Evolutionary conservation across 805 yeast genomes (phyloP).

Genomic region (Metschnikowia baotianmanensis): DNA sequence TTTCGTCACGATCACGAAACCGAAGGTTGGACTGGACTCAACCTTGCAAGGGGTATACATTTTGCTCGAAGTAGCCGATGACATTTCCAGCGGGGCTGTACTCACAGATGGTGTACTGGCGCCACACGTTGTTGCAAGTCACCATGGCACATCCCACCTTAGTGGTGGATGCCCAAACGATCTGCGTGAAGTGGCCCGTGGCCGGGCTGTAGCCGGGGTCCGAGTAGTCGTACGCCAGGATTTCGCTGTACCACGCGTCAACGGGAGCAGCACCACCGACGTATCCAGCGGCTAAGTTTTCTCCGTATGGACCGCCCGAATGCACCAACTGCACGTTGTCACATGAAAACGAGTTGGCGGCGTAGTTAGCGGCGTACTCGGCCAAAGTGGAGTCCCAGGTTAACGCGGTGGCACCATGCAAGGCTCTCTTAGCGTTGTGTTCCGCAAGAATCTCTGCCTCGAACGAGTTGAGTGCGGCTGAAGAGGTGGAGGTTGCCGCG

Average conservation of each 20-base stretch:
- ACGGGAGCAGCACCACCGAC: conserved; percentile 56
- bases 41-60: conserved; percentile 36
- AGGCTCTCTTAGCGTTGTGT: conserved; percentile 38
- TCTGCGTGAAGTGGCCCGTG: conserved; percentile 79
- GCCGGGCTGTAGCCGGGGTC: conserved; percentile 49
- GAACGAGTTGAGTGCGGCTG: conserved; percentile 18
- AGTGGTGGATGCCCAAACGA: conserved; percentile 63
- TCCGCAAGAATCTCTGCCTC: conserved; percentile 31
- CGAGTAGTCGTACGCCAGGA: conserved; percentile 49
- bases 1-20: no score
- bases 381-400: conserved; percentile 35
- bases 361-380: conserved; percentile 41
- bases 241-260: conserved; percentile 75
- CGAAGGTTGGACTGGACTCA: not conserved
- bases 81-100: conserved; percentile 57
- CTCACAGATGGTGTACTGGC: conserved; percentile 69
- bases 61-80: conserved; percentile 40
- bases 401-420: conserved; percentile 31
- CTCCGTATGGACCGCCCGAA: conserved; percentile 69
- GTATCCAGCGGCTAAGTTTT: conserved; percentile 71
- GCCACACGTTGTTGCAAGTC: conserved; percentile 46
- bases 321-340: conserved; percentile 60
- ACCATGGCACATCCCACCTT: conserved; percentile 66
- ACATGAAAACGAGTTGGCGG: conserved; percentile 49
- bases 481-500: conserved; percentile 1